Conservation (phyloP, 345 rosid species). For the Eucalyptus marginata region DNA sequence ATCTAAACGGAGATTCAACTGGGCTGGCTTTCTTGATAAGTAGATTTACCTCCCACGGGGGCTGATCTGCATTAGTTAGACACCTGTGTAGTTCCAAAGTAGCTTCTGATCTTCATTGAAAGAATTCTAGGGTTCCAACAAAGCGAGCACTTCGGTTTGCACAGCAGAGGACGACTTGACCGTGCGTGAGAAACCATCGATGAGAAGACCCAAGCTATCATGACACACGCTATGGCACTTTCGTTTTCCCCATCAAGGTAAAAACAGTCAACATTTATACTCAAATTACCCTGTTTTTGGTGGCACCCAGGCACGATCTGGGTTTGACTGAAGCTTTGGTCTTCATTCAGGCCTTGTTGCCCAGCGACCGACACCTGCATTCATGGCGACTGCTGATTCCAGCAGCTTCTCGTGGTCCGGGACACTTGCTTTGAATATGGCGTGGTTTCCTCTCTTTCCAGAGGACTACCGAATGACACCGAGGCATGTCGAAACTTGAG, state of each 20-base stretch:
- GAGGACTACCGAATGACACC: not conserved
- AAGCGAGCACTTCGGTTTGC: not conserved
- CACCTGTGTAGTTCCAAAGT: not conserved
- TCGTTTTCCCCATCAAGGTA: not conserved
- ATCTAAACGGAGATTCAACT: not conserved
- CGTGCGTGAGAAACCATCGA: not conserved
- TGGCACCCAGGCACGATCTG: not conserved
- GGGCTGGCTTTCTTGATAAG: not conserved
- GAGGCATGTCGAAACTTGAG: not conserved
- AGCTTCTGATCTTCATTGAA: not conserved
- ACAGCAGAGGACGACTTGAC: not conserved
- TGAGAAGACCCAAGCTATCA: not conserved
- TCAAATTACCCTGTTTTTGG: not conserved
- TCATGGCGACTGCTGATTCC: not conserved
- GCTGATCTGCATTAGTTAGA: not conserved
- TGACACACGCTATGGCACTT: not conserved
- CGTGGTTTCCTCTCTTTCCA: not conserved
- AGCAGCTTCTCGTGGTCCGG: not conserved
- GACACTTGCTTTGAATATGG: not conserved
- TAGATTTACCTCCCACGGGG: not conserved
- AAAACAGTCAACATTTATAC: not conserved
- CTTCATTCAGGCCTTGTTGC: not conserved
- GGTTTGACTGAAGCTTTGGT: not conserved
- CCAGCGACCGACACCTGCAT: not conserved
- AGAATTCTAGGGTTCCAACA: not conserved